A percentile compares a stretch with the other conserved stretches of the same genome.
Evolutionary conservation across 257 asterid species (phyloP).

Genomic region (Nicotiana knightiana): DNA sequence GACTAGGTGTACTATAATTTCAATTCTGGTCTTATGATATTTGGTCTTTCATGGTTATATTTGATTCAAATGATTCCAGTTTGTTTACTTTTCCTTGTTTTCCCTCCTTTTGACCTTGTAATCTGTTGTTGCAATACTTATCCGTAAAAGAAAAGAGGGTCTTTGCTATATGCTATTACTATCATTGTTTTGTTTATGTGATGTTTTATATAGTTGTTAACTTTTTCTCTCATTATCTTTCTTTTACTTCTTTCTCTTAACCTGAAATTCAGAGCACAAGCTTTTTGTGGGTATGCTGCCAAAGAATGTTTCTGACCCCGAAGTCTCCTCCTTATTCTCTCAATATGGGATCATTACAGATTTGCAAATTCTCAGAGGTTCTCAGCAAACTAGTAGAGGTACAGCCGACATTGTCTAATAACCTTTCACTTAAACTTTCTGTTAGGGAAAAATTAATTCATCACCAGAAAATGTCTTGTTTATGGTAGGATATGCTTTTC

Average conservation of each 20-base stretch:
- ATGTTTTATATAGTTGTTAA: not conserved
- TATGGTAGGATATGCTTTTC: conserved; percentile 78
- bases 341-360: conserved; percentile 76
- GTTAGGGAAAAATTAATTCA: not conserved
- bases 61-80: not conserved
- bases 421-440: not conserved
- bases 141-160: not conserved
- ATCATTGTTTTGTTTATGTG: not conserved
- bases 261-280: conserved; percentile 68
- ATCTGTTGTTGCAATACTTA: not conserved
- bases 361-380: conserved; percentile 85
- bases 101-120: not conserved
- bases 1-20: conserved; percentile 61
- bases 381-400: conserved; percentile 94
- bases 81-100: not conserved
- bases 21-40: conserved; percentile 2
- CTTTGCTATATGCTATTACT: not conserved
- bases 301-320: conserved; percentile 73
- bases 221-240: conserved; percentile 13
- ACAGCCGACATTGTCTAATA: not conserved
- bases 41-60: not conserved
- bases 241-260: conserved; percentile 2
- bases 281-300: conserved; percentile 97
- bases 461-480: not conserved
- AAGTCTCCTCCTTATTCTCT: conserved; percentile 75